Conservation (phyloP, 1,139 yeast species). For the Casaregolazyma suthepensis region DNA sequence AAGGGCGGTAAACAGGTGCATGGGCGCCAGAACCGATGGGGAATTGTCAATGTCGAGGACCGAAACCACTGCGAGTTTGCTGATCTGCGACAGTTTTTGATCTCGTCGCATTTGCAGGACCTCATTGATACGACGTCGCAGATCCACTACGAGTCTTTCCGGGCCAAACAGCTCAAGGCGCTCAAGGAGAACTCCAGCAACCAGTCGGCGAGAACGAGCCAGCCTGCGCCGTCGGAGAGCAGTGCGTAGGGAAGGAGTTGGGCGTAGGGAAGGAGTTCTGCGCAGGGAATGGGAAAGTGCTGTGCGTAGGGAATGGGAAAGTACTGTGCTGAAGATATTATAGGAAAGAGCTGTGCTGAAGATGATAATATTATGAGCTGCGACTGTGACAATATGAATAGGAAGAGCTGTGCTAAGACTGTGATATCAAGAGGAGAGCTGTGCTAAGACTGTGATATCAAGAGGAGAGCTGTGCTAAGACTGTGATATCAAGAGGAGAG, state of each 20-base stretch:
- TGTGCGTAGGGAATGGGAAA: not conserved
- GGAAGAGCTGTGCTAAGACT: too few relatives aligned
- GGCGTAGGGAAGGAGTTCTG: too few relatives aligned
- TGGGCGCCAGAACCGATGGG: conserved; percentile 94
- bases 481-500: too few relatives aligned
- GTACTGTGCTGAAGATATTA: too few relatives aligned
- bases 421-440: too few relatives aligned
- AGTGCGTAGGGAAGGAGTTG: not conserved
- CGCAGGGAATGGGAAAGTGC: not conserved
- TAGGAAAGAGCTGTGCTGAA: too few relatives aligned
- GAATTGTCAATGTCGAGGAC: conserved; percentile 79
- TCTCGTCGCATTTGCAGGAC: conserved; percentile 93
- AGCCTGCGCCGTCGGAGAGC: not conserved
- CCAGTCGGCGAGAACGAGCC: not conserved
- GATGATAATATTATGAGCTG: too few relatives aligned
- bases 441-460: too few relatives aligned
- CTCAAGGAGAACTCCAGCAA: conserved; percentile 54
- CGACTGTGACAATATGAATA: too few relatives aligned
- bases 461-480: too few relatives aligned
- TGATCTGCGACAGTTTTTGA: conserved; percentile 84
- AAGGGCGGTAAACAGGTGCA: conserved; percentile 66
- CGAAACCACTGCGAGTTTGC: conserved; percentile 93
- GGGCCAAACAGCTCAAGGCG: conserved; percentile 90
- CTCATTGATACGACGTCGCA: conserved; percentile 87
- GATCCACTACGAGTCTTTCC: conserved; percentile 86